Evolutionary conservation across 148 eudicot genomes (phyloP).

Genomic region (Tetragonia tetragonoides): DNA sequence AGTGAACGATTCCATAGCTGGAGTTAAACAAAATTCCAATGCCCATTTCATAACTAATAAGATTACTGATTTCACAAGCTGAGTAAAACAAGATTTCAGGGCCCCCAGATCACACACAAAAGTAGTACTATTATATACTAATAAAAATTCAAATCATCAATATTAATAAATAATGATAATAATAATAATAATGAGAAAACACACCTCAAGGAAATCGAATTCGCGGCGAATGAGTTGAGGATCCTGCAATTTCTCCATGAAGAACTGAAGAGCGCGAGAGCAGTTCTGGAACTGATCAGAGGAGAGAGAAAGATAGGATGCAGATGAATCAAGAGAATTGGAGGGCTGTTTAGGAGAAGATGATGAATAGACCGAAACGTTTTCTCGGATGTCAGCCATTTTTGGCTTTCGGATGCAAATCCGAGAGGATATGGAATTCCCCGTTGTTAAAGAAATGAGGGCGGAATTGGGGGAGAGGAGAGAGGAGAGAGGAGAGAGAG

Average conservation of each 20-base stretch:
- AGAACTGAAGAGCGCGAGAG: slow-evolving; percentile 46
- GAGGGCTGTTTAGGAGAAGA: slow-evolving; percentile 14
- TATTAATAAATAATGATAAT: neutral
- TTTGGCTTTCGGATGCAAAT: slow-evolving; percentile 45
- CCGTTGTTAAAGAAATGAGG: slow-evolving; percentile 31
- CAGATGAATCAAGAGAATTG: slow-evolving; percentile 28
- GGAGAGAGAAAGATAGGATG: slow-evolving; percentile 38
- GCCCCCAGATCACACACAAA: too few relatives aligned
- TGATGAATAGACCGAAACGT: slow-evolving; percentile 29
- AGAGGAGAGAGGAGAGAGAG: too few relatives aligned
- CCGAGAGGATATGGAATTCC: slow-evolving; percentile 39
- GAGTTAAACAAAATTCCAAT: neutral
- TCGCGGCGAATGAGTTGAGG: slow-evolving; percentile 44
- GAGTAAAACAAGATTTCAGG: too few relatives aligned
- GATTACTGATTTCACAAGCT: too few relatives aligned
- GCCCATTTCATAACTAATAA: neutral
- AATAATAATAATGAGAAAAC: neutral
- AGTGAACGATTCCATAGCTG: too few relatives aligned
- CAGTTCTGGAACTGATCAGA: slow-evolving; percentile 52
- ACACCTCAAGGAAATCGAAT: slow-evolving; percentile 64
- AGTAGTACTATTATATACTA: neutral
- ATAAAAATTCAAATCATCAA: neutral
- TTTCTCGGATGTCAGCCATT: slow-evolving; percentile 45
- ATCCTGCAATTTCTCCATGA: slow-evolving; percentile 44
- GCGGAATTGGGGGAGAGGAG: neutral